Evolutionary conservation across 2,329 filamentous ascomycete species (phyloP).

Genomic region (Colletotrichum siamense): DNA sequence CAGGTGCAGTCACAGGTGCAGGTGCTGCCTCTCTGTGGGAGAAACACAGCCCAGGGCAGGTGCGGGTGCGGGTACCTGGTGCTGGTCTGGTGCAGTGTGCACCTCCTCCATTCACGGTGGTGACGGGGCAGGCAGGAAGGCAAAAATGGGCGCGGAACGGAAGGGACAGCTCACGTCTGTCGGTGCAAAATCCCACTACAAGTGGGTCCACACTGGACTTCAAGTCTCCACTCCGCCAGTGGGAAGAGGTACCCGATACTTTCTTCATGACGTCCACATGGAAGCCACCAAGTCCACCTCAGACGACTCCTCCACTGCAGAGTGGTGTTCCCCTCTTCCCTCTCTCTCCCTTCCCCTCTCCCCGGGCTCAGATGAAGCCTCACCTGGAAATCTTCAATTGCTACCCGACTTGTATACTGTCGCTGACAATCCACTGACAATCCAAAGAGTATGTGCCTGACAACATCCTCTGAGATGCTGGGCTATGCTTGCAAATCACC

Average conservation of each 20-base stretch:
- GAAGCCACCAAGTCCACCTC: not conserved
- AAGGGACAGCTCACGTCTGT: constrained; percentile 23
- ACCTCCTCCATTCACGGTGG: not conserved
- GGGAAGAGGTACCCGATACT: not conserved
- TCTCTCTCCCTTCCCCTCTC: not conserved
- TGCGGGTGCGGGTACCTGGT: not conserved
- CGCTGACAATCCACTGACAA: not conserved
- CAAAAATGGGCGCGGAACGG: constrained; percentile 23
- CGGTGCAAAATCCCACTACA: constrained; percentile 26
- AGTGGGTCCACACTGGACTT: constrained; percentile 24
- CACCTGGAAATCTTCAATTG: not conserved
- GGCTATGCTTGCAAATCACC: not conserved
- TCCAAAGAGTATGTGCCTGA: not conserved
- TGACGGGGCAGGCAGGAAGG: constrained; percentile 17
- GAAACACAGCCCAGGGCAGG: not conserved
- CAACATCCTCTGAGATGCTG: not conserved
- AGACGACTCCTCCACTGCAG: not conserved
- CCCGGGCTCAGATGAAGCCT: not conserved
- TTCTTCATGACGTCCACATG: constrained; percentile 9
- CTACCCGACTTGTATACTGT: not conserved
- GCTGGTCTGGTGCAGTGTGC: not conserved
- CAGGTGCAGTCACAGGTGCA: too few relatives aligned
- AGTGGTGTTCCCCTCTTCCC: not conserved
- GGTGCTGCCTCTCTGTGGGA: not conserved
- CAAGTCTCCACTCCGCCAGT: not conserved